Evolutionary conservation across 352 stramenopile species (phyloP), one percentile per base, ranked within the genome.

Genomic region (Phytophthora aleatoria): DNA sequence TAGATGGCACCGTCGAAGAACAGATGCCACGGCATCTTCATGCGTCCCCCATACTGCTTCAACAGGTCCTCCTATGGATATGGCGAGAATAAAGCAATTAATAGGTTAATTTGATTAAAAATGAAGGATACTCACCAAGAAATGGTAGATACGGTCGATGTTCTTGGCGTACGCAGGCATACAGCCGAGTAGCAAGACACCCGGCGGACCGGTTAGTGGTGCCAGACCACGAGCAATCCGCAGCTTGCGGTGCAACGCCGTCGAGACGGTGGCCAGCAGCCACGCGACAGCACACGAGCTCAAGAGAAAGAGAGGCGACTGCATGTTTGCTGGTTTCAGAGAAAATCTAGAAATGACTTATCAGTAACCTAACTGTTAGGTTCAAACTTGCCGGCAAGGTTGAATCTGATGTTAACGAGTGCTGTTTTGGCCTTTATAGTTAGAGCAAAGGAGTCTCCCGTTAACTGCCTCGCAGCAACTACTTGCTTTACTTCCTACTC

Each of bases 1-100:
- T 86, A 88, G 36, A 90, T 77, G 13, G 62, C 69, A 4, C 76
- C 77, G 50, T 90, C 81, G 51, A 78, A 83, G 65, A 90, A 86
- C 43, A 90, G 38, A 16, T 83, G 78, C 78, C 78, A 87, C 33
- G 78, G 81, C 63, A 82, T 83, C 58, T 88, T 90, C 69, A 87
- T 81, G n/a, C 74, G 76, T 1, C 81, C 81, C 8, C 75, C 76
- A 33, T 83, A 42, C 49, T 80, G 33, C 43, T 76, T 61, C 27
- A 85, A 51, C 38, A 76, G 62, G 15, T 83, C 75, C 38, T 81
- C 74, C 67, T 82, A 24, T 15, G 2, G 8, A 20, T 20, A 20
- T 24, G 10, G 11, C 30, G 61, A 33, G 5, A 20, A 27, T 26
- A 50, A 16, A 24, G 20, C 11, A 42, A 20, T 24, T 16, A 24